Percentiles rank a stretch among this genome's conserved stretches.
phyloP scores from a whole-genome alignment of 2,329 filamentous ascomycete species.

The Ophiostoma sp. region DNA sequence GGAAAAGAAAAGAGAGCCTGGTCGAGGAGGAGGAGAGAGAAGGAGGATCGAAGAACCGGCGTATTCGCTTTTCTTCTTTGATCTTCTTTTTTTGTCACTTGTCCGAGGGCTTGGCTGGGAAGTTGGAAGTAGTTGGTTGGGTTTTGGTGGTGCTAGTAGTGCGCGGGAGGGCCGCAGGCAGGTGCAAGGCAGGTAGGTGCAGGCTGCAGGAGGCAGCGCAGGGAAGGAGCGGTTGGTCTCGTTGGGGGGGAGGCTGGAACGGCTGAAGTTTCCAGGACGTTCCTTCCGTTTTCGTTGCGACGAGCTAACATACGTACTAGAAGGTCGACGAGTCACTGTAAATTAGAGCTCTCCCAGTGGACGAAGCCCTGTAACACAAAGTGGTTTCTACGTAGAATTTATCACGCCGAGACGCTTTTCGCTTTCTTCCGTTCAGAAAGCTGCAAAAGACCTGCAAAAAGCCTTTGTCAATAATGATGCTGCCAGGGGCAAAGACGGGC shows the following conservation, averaged over 20 bases:
- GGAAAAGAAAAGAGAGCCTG: not conserved
- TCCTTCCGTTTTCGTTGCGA: not conserved
- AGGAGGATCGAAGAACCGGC: not conserved
- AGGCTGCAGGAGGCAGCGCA: not conserved
- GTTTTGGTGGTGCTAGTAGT: not conserved
- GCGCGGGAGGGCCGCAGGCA: not conserved
- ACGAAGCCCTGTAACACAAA: not conserved
- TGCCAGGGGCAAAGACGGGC: constrained; percentile 7
- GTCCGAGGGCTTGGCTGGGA: constrained; percentile 9
- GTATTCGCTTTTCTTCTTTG: constrained; percentile 13
- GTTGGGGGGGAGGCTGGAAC: not conserved
- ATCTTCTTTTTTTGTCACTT: not conserved
- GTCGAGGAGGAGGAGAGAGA: not conserved
- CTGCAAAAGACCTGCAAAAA: not conserved
- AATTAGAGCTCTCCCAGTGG: not conserved
- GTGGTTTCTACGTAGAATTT: not conserved
- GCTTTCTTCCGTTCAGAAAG: not conserved
- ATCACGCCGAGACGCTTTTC: not conserved
- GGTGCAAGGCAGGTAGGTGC: not conserved
- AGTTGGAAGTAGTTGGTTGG: constrained; percentile 19
- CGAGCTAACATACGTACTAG: not conserved
- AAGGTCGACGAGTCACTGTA: not conserved
- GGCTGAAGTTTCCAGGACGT: constrained; percentile 1
- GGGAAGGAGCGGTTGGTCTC: not conserved
- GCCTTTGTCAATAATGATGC: not conserved